These are phyloP conservation scores for Exophiala sp. DNA, from an alignment of 2,329 filamentous ascomycete species.

Conservation along the genomic window DNA sequence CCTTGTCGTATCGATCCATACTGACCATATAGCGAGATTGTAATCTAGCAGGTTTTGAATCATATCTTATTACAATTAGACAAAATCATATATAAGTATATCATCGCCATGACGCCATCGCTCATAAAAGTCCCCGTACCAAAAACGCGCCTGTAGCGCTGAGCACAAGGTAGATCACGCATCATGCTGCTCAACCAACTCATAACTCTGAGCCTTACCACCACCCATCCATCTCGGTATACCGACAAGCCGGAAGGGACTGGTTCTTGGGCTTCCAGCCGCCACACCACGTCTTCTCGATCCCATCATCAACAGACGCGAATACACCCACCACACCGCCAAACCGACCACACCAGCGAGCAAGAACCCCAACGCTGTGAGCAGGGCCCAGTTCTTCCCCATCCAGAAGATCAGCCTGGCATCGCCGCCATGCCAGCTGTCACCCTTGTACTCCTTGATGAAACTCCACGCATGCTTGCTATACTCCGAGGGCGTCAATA, in stretches of 20 bases:
- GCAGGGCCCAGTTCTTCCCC: conserved; percentile 55
- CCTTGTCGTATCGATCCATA: no score
- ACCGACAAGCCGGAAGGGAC: conserved; percentile 8
- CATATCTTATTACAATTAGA: no score
- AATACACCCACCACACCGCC: conserved; percentile 50
- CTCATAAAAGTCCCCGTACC: neutral
- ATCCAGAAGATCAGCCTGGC: conserved; percentile 65
- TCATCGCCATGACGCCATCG: neutral
- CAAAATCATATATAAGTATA: no score
- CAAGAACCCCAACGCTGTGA: conserved; percentile 51
- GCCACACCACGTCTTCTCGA: conserved; percentile 8
- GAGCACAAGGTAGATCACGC: conserved; percentile 10
- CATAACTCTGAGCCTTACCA: conserved; percentile 15
- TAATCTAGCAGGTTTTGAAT: no score
- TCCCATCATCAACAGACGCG: conserved; percentile 42
- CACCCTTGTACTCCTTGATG: conserved; percentile 64
- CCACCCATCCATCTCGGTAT: conserved; percentile 14
- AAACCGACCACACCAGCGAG: conserved; percentile 48
- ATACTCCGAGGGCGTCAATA: conserved; percentile 69
- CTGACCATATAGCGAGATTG: no score
- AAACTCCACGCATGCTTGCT: conserved; percentile 67
- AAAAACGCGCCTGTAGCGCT: neutral
- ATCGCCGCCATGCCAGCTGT: conserved; percentile 64
- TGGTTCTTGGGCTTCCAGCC: conserved; percentile 13
- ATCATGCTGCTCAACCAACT: conserved; percentile 24